Conservation (phyloP, 371 early-diverging fungal genomes). For the Mucor irregularis region DNA sequence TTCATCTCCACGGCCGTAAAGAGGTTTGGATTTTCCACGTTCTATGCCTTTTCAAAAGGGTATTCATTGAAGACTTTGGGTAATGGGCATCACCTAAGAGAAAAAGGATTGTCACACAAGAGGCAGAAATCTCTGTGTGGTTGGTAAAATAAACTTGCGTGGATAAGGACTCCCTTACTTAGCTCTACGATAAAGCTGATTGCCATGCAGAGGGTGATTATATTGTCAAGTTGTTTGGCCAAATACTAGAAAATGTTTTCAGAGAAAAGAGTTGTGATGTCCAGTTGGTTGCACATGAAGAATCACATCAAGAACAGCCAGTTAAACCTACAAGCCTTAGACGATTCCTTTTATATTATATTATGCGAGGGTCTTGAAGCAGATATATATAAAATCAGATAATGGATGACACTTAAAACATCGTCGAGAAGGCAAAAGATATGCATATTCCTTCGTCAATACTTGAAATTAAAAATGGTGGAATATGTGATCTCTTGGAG, state of each 20-base stretch:
- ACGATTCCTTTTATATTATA: neutral
- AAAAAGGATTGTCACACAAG: too few relatives aligned
- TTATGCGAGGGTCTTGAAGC: constrained; percentile 5
- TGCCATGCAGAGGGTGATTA: too few relatives aligned
- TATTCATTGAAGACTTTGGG: too few relatives aligned
- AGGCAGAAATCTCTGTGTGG: too few relatives aligned
- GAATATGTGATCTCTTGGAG: constrained; percentile 1
- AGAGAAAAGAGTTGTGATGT: constrained; percentile 2
- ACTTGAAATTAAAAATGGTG: constrained; percentile 2
- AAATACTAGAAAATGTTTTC: constrained; percentile 7
- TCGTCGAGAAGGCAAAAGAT: constrained; percentile 1
- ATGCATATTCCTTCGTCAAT: constrained; percentile 1
- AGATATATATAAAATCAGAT: constrained; percentile 1
- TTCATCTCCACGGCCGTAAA: too few relatives aligned
- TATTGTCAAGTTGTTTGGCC: too few relatives aligned
- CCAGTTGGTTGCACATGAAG: constrained; percentile 7
- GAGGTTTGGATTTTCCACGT: too few relatives aligned
- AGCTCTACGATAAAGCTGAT: too few relatives aligned
- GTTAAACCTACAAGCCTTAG: constrained; percentile 1
- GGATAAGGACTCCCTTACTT: too few relatives aligned
- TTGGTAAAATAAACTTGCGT: too few relatives aligned
- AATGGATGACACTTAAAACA: neutral
- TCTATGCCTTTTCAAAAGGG: too few relatives aligned
- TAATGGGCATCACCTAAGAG: too few relatives aligned
- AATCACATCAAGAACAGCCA: constrained; percentile 1